These are phyloP conservation scores for Cytauxzoon felis DNA, from an alignment of 169 alveolate genomes.

Conservation along the genomic window DNA sequence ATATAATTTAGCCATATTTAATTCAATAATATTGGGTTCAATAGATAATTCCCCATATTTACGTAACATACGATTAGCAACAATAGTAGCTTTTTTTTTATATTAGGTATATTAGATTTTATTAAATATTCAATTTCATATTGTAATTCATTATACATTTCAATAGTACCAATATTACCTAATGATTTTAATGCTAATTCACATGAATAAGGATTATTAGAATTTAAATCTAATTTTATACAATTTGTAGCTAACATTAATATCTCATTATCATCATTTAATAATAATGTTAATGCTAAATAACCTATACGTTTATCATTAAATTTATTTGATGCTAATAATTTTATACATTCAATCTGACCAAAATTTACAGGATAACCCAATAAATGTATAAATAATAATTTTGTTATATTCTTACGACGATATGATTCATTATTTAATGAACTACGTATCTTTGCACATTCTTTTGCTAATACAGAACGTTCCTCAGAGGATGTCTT, in stretches of 20 bases:
- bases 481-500: slow-evolving; percentile 99
- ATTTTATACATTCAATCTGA: slow-evolving; percentile 95
- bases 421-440: slow-evolving; percentile 87
- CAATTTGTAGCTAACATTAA: slow-evolving; percentile 96
- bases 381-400: slow-evolving; percentile 93
- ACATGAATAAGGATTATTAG: slow-evolving; percentile 87
- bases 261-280: slow-evolving; percentile 96
- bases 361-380: slow-evolving; percentile 97
- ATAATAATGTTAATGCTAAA: slow-evolving; percentile 92
- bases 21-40: slow-evolving; percentile 55
- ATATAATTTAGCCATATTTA: slow-evolving; percentile 80
- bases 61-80: slow-evolving; percentile 72
- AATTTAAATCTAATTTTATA: slow-evolving; percentile 94
- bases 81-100: slow-evolving; percentile 94
- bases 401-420: slow-evolving; percentile 95
- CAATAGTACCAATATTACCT: slow-evolving; percentile 96
- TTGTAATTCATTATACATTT: slow-evolving; percentile 93
- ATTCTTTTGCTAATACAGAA: slow-evolving; percentile 95
- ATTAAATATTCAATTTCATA: slow-evolving; percentile 86
- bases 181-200: slow-evolving; percentile 97
- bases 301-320: slow-evolving; percentile 96
- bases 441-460: slow-evolving; percentile 96
- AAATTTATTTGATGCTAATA: slow-evolving; percentile 92
- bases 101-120: slow-evolving; percentile 89
- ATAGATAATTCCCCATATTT: slow-evolving; percentile 45